Percentiles rank a stretch among this genome's conserved stretches.
phyloP scores from a whole-genome alignment of 2,329 filamentous ascomycete genomes.

The Botrytis tulipae region DNA sequence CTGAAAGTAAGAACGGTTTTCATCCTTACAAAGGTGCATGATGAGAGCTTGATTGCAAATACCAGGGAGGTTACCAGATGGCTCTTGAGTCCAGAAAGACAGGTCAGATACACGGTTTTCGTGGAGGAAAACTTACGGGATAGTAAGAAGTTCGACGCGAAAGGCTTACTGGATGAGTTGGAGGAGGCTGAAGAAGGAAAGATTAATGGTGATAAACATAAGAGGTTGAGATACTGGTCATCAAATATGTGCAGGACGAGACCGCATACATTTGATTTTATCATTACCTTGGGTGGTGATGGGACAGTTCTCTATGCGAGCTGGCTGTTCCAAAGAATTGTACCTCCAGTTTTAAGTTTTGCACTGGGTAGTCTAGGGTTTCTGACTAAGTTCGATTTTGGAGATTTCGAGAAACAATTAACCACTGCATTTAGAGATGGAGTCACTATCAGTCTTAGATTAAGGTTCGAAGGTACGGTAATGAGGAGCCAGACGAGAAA shows the following conservation, averaged over 20 bases:
- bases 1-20: constrained; percentile 82
- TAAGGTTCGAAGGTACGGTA: constrained; percentile 89
- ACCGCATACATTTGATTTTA: constrained; percentile 90
- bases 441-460: constrained; percentile 80
- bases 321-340: constrained; percentile 94
- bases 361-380: constrained; percentile 90
- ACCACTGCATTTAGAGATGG: constrained; percentile 74
- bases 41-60: constrained; percentile 73
- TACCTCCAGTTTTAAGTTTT: constrained; percentile 91
- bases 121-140: constrained; percentile 74
- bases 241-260: constrained; percentile 71
- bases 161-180: constrained; percentile 66
- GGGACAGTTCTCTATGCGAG: constrained; percentile 96
- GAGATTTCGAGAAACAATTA: constrained; percentile 67
- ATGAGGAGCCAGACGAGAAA: constrained; percentile 70
- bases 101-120: constrained; percentile 72
- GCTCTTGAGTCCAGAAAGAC: constrained; percentile 70
- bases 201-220: constrained; percentile 36
- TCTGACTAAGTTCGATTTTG: constrained; percentile 93
- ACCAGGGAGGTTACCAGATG: constrained; percentile 76
- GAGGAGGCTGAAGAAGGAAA: constrained; percentile 44
- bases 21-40: constrained; percentile 87
- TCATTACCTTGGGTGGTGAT: constrained; percentile 88
- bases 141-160: constrained; percentile 70
- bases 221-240: constrained; percentile 76